Base-by-base conservation (phyloP, 2,329 filamentous ascomycete species). In the Ophiocordyceps camponoti-saundersi region DNA sequence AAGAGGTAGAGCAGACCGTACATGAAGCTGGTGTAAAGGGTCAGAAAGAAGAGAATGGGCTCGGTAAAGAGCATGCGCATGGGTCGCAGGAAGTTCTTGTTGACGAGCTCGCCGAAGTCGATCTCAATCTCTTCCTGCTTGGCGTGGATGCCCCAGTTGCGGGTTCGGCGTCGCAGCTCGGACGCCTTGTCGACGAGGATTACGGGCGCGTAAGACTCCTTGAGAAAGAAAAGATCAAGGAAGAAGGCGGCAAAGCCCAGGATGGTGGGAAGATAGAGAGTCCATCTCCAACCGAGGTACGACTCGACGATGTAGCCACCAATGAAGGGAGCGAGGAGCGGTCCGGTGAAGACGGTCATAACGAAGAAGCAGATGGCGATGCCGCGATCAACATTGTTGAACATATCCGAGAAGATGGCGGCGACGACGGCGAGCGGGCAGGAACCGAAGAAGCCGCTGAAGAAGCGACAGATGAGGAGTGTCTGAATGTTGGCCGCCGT, bases 1-100 rank as follows among this genome's bases (percentile, higher is more conserved):
- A 92, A 92, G 23, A 90, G 79, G 57, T 92, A 94, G 1, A 94
- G 75, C 1, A 92, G 69, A 16, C 71, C 82, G 57, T 89, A 88
- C 60, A 84, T 79, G 62, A 86, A 86, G 41, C 79, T 74, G 68
- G 81, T 82, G 63, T 86, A 86, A 47, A 85, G 66, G 36, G 79
- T 82, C 21, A 86, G 64, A 11, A 80, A 64, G 0, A 76, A 67
- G 47, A 86, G 79, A 47, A 86, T 83, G 48, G 82, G 80, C 61
- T 85, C 81, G 32, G 71, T 70, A 49, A 82, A 73, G 12, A 86
- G 70, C 52, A 85, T 72, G 44, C 74, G 71, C 55, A 84, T 61
- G 10, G 80, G 79, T 44, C 80, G 73, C n/a, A 70, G 71, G 55
- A 80, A 78, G 66, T 80, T 80, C 73, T 81, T 80, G 56, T 67